Conservation (phyloP, 352 stramenopile genomes). For the Thalassiosira livingstoniorum region DNA sequence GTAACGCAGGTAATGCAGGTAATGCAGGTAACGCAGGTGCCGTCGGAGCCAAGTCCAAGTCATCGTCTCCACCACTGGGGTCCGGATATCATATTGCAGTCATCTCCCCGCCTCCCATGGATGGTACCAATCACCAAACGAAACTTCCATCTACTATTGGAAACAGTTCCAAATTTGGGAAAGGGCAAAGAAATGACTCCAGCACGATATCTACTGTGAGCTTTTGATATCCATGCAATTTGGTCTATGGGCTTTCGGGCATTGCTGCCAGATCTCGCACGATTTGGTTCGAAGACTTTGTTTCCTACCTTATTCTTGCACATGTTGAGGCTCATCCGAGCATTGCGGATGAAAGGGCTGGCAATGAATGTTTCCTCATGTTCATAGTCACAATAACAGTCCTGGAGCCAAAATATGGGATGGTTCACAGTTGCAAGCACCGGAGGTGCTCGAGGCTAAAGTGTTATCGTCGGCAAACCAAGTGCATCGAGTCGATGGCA, state of each 20-base stretch:
- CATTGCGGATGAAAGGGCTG: too few relatives aligned
- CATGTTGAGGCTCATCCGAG: too few relatives aligned
- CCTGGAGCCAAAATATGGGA: too few relatives aligned
- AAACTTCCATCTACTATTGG: background rate
- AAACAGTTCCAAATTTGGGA: background rate
- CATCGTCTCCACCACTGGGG: background rate
- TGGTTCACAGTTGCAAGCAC: too few relatives aligned
- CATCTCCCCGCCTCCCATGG: background rate
- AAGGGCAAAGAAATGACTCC: background rate
- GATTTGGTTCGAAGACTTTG: too few relatives aligned
- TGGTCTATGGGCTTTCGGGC: too few relatives aligned
- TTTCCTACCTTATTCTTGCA: too few relatives aligned
- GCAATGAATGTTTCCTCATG: too few relatives aligned
- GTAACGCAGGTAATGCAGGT: background rate
- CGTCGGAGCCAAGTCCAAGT: background rate
- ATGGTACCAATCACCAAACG: background rate
- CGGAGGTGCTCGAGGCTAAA: too few relatives aligned
- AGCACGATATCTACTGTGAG: conserved; percentile 27
- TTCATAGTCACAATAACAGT: too few relatives aligned
- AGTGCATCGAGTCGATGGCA: background rate
- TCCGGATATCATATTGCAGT: background rate
- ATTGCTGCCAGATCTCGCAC: too few relatives aligned
- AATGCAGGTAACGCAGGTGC: background rate
- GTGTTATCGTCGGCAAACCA: too few relatives aligned
- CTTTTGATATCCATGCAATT: conserved; percentile 39